Percentiles rank a stretch among this genome's conserved stretches.
Conservation (phyloP, 2,329 filamentous ascomycete species). For the Fusarium newnesense region DNA sequence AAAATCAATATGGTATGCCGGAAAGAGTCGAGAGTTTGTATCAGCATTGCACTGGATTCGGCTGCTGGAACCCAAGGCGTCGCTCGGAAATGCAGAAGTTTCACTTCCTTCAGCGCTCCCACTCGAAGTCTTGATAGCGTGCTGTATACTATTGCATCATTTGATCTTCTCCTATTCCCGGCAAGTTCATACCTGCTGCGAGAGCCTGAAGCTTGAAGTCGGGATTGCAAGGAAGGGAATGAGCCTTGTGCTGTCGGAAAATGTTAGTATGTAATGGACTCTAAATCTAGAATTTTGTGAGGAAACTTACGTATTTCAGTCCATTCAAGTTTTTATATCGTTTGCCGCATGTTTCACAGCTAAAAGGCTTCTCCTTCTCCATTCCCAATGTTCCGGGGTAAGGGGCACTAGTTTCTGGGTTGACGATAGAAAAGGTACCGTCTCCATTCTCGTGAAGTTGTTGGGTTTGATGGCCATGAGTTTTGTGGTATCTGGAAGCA, state of each 20-base stretch:
- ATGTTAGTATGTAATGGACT: slow-evolving; percentile 46
- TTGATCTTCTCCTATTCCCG: slow-evolving; percentile 59
- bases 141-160: slow-evolving; percentile 47
- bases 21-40: slow-evolving; percentile 23
- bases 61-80: background rate
- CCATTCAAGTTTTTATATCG: slow-evolving; percentile 99
- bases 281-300: background rate
- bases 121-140: background rate
- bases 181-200: slow-evolving; percentile 57
- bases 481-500: slow-evolving; percentile 70
- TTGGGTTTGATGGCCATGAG: slow-evolving; percentile 95
- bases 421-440: slow-evolving; percentile 97
- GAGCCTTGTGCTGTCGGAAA: slow-evolving; percentile 71
- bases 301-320: slow-evolving; percentile 82
- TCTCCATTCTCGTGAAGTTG: slow-evolving; percentile 96
- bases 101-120: background rate
- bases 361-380: slow-evolving; percentile 99
- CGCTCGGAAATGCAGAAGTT: background rate
- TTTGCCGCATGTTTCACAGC: slow-evolving; percentile 96
- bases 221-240: slow-evolving; percentile 90
- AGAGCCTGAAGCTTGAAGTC: slow-evolving; percentile 67
- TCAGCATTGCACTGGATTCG: background rate
- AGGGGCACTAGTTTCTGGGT: slow-evolving; percentile 91
- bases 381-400: slow-evolving; percentile 98
- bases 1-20: slow-evolving; percentile 25